Evolutionary conservation across 495 filamentous ascomycete species (phyloP).

Genomic region (Podospora australis): DNA sequence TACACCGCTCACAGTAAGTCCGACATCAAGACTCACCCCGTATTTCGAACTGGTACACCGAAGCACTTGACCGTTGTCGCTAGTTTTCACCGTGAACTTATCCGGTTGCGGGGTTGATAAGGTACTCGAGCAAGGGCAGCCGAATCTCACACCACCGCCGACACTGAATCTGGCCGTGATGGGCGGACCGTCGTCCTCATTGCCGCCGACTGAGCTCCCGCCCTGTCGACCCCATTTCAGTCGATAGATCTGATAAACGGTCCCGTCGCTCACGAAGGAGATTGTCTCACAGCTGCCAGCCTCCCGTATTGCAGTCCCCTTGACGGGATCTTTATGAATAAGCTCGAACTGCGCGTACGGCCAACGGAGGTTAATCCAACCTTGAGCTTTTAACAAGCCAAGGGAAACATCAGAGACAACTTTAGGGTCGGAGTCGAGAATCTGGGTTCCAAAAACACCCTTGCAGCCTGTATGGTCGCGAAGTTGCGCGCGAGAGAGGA

Average conservation of each 20-base stretch:
- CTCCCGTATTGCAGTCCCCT: not conserved
- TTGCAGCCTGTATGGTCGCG: conserved; percentile 4
- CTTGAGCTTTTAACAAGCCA: conserved; percentile 10
- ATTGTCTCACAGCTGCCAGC: conserved; percentile 10
- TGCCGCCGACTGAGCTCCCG: conserved; percentile 5
- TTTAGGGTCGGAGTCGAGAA: not conserved
- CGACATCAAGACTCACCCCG: conserved; percentile 2
- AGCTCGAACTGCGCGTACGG: conserved; percentile 13
- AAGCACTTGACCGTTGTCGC: not conserved
- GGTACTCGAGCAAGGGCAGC: conserved; percentile 10
- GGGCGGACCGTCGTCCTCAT: not conserved
- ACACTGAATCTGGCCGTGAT: conserved; percentile 5
- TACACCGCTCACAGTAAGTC: conserved; percentile 4
- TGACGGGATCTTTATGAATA: conserved; percentile 1
- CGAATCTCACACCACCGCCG: conserved; percentile 9
- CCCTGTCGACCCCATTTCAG: conserved; percentile 11
- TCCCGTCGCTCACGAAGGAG: conserved; percentile 9
- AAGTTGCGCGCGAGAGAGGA: conserved; percentile 11
- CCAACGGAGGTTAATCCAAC: conserved; percentile 17
- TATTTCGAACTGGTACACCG: conserved; percentile 8
- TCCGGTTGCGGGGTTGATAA: not conserved
- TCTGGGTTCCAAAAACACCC: conserved; percentile 5
- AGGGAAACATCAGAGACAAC: no score
- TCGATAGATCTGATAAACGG: conserved; percentile 10
- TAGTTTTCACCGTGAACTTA: not conserved